Percentiles rank a stretch among this genome's conserved stretches.
These are phyloP conservation scores for Lactifluus pinguis DNA, from an alignment of 768 basidiomycete genomes.

Conservation along the genomic window DNA sequence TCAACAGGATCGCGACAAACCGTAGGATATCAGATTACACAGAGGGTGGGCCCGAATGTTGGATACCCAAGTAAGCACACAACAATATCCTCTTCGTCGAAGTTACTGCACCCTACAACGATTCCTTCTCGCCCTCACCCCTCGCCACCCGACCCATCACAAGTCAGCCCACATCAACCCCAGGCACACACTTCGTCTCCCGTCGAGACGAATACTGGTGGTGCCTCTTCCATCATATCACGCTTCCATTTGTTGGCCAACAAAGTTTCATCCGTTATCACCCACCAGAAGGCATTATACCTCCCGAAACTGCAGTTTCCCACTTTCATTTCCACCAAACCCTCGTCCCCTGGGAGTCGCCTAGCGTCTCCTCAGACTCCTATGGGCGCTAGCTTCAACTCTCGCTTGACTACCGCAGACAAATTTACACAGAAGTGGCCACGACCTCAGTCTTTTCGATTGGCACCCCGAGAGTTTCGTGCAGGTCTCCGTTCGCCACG, in stretches of 20 bases:
- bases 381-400: neutral
- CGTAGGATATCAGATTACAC: neutral
- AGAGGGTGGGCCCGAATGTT: neutral
- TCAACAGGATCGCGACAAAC: neutral
- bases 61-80: neutral
- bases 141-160: neutral
- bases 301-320: neutral
- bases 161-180: neutral
- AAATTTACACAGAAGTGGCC: constrained; percentile 49
- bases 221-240: neutral
- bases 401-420: constrained; percentile 15
- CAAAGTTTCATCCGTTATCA: neutral
- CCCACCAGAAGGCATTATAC: neutral
- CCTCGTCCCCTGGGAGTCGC: neutral
- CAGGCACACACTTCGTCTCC: neutral
- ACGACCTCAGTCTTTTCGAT: constrained; percentile 28
- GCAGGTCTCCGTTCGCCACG: constrained; percentile 8
- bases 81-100: neutral
- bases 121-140: constrained; percentile 1
- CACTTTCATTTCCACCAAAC: neutral
- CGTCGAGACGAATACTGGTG: neutral
- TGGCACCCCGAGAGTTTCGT: neutral
- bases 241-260: neutral
- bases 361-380: neutral
- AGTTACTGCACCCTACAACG: constrained; percentile 4